Conservation (phyloP, 1,284 basidiomycete genomes). For the Coniophora puteana region DNA sequence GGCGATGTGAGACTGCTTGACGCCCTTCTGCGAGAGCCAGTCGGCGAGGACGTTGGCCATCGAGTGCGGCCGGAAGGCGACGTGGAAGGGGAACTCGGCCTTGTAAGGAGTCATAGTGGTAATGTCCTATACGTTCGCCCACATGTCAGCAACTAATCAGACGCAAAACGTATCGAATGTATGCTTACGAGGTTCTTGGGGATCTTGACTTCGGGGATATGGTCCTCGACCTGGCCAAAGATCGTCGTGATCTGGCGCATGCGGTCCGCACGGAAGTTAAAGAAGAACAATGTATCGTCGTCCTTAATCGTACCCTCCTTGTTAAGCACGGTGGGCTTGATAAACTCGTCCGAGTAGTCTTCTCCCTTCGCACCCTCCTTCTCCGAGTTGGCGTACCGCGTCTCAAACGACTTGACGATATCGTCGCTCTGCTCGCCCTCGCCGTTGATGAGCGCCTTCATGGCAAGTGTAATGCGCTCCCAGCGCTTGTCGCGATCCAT, state of each 20-base stretch:
- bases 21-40: conserved; percentile 74
- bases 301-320: conserved; percentile 78
- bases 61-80: conserved; percentile 85
- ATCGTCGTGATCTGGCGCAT: conserved; percentile 87
- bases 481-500: conserved; percentile 96
- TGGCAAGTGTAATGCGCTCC: conserved; percentile 86
- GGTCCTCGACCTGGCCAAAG: conserved; percentile 78
- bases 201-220: conserved; percentile 51
- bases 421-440: conserved; percentile 65
- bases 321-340: conserved; percentile 88
- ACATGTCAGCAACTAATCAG: conserved; percentile 2
- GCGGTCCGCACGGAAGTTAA: conserved; percentile 94
- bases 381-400: conserved; percentile 74
- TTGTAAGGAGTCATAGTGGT: conserved; percentile 95
- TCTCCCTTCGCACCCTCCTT: background rate
- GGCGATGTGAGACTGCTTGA: conserved; percentile 87
- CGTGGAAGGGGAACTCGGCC: conserved; percentile 78
- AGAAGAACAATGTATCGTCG: conserved; percentile 83
- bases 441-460: conserved; percentile 79
- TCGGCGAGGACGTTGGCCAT: conserved; percentile 94
- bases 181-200: conserved; percentile 72
- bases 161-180: background rate
- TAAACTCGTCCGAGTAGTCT: conserved; percentile 83
- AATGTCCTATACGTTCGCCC: conserved; percentile 69
- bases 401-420: conserved; percentile 64